Percentiles rank a stretch among this genome's conserved stretches.
Evolutionary conservation across 495 filamentous ascomycete genomes (phyloP).

Genomic region (Massariosphaeria phaeospora): DNA sequence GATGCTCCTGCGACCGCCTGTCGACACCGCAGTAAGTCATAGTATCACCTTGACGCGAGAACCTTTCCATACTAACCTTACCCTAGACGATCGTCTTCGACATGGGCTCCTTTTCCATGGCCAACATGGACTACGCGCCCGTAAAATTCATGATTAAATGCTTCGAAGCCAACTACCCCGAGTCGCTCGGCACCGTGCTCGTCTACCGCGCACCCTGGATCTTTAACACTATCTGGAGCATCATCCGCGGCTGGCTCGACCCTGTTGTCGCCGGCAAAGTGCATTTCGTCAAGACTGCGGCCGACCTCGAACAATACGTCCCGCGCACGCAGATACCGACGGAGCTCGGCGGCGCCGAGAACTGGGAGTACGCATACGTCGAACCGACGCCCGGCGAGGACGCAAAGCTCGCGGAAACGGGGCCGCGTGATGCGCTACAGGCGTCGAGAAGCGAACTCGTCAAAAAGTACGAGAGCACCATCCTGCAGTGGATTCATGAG

Average conservation of each 20-base stretch:
- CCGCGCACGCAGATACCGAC: slow-evolving; percentile 63
- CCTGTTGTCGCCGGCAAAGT: slow-evolving; percentile 93
- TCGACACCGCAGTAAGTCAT: slow-evolving; percentile 83
- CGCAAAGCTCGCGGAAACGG: slow-evolving; percentile 60
- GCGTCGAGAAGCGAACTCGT: slow-evolving; percentile 56
- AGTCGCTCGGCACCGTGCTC: slow-evolving; percentile 84
- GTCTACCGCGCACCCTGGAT: slow-evolving; percentile 97
- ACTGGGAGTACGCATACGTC: slow-evolving; percentile 74
- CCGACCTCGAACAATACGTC: slow-evolving; percentile 77
- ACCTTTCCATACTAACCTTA: slow-evolving; percentile 1
- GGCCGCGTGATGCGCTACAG: slow-evolving; percentile 56
- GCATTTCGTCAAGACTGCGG: slow-evolving; percentile 80
- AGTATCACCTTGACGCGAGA: neutral
- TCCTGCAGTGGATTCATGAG: slow-evolving; percentile 61
- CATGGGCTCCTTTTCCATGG: slow-evolving; percentile 85
- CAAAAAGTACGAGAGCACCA: slow-evolving; percentile 63
- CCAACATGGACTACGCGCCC: slow-evolving; percentile 97
- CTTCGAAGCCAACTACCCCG: slow-evolving; percentile 98
- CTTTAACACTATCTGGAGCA: slow-evolving; percentile 75
- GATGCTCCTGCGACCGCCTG: slow-evolving; percentile 68
- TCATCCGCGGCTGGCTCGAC: slow-evolving; percentile 95
- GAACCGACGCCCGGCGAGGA: slow-evolving; percentile 74
- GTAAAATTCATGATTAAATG: slow-evolving; percentile 99
- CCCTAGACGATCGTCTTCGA: slow-evolving; percentile 80
- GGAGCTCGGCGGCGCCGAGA: slow-evolving; percentile 76